These are phyloP conservation scores for Leptodermis oblonga DNA, from an alignment of 257 asterid species.

Conservation along the genomic window DNA sequence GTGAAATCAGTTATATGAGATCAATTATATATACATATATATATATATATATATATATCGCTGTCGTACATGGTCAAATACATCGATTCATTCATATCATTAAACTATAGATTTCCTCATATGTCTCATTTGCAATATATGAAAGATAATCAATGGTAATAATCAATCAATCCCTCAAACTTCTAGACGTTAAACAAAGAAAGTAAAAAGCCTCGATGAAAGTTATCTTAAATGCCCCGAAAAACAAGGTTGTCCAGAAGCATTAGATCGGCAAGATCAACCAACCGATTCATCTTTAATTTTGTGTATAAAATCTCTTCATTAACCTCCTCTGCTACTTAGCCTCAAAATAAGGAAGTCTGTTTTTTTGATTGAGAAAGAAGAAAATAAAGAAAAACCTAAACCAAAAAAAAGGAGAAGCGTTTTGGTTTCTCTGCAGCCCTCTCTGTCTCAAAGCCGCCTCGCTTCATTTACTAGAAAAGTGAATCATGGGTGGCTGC, in stretches of 20 bases:
- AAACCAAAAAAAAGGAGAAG: not conserved
- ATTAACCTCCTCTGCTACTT: constrained; percentile 5
- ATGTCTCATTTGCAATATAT: too few species aligned
- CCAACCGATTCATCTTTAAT: constrained; percentile 4
- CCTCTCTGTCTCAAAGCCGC: constrained; percentile 18
- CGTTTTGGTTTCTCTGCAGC: constrained; percentile 6
- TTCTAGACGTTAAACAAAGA: too few species aligned
- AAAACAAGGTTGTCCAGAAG: not conserved
- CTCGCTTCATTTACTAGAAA: constrained; percentile 29
- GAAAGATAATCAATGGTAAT: too few species aligned
- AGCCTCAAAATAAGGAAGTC: constrained; percentile 19
- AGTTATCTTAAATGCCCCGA: too few species aligned
- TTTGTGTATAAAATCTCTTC: constrained; percentile 29
- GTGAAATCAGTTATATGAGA: too few species aligned
- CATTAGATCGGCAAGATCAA: not conserved
- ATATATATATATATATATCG: too few species aligned
- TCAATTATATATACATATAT: too few species aligned
- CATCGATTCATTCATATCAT: too few species aligned
- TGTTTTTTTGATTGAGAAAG: not conserved
- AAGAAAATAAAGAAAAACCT: not conserved
- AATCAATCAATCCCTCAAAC: too few species aligned
- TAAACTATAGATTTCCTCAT: too few species aligned
- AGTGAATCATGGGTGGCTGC: constrained; percentile 76
- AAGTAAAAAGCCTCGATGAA: too few species aligned
- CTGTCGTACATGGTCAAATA: too few species aligned